phyloP scores from a whole-genome alignment of 306 rosid genomes.

The Crataegus laevigata region DNA sequence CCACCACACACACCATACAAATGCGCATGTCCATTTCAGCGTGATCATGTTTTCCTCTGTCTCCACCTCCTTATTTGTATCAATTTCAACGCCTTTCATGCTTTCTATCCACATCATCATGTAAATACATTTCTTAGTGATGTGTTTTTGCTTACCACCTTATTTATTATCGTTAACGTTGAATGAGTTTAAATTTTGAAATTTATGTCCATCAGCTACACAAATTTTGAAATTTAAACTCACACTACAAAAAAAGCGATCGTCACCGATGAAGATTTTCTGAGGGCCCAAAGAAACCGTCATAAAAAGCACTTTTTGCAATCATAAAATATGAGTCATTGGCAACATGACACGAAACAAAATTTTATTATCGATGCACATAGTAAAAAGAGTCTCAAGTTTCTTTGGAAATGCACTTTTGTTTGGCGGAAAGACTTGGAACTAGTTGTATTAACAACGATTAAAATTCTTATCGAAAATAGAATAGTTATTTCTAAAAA shows the following conservation, averaged over 20 bases:
- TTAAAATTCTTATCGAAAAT: fast-evolving
- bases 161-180: too few species aligned
- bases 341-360: neutral
- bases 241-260: neutral
- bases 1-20: neutral
- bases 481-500: fast-evolving
- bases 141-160: too few species aligned
- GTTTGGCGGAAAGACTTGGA: neutral
- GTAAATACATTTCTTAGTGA: too few species aligned
- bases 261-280: neutral
- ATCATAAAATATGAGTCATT: neutral
- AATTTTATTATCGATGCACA: neutral
- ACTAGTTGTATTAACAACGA: neutral
- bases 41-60: neutral
- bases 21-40: neutral
- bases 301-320: neutral
- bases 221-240: too few species aligned
- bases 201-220: too few species aligned
- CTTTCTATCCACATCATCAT: neutral
- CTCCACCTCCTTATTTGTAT: neutral
- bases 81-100: neutral
- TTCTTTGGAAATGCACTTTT: neutral
- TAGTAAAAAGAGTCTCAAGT: neutral
- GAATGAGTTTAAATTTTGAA: too few species aligned
- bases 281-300: neutral